Percentiles rank a stretch among this genome's conserved stretches.
phyloP scores from a whole-genome alignment of 192 early-diverging fungal genomes.

The Backusella tuberculispora region DNA sequence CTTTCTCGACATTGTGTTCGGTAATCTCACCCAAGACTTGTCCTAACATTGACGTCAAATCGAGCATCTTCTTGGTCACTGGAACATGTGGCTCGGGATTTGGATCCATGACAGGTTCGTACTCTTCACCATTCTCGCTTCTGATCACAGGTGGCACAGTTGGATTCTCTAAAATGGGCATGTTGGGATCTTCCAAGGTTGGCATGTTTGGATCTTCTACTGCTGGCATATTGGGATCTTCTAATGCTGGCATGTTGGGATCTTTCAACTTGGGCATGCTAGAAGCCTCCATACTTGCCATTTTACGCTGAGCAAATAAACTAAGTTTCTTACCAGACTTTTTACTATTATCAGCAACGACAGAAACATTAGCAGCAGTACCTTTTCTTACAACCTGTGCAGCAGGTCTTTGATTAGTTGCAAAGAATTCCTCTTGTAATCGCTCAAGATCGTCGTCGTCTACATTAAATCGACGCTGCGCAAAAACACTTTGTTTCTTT shows the following conservation, averaged over 20 bases:
- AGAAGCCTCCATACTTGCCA: not conserved
- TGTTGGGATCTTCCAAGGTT: not conserved
- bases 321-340: conserved; percentile 16
- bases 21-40: conserved; percentile 32
- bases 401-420: conserved; percentile 39
- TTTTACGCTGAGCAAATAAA: conserved; percentile 21
- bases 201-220: conserved; percentile 23
- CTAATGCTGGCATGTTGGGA: not conserved
- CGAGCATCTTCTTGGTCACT: conserved; percentile 39
- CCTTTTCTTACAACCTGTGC: conserved; percentile 43
- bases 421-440: conserved; percentile 55
- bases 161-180: not conserved
- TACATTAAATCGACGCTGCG: conserved; percentile 6
- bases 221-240: conserved; percentile 21
- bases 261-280: not conserved
- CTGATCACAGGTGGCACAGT: not conserved
- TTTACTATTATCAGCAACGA: too few relatives aligned
- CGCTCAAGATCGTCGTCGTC: conserved; percentile 54
- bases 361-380: conserved; percentile 21
- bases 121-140: not conserved
- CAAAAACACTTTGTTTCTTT: not conserved
- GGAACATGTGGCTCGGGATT: conserved; percentile 31
- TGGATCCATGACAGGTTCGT: conserved; percentile 24
- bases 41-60: conserved; percentile 40
- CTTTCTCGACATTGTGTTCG: conserved; percentile 27